Conservation (phyloP, 495 filamentous ascomycete genomes). For the Aspergillus mulundensis region DNA sequence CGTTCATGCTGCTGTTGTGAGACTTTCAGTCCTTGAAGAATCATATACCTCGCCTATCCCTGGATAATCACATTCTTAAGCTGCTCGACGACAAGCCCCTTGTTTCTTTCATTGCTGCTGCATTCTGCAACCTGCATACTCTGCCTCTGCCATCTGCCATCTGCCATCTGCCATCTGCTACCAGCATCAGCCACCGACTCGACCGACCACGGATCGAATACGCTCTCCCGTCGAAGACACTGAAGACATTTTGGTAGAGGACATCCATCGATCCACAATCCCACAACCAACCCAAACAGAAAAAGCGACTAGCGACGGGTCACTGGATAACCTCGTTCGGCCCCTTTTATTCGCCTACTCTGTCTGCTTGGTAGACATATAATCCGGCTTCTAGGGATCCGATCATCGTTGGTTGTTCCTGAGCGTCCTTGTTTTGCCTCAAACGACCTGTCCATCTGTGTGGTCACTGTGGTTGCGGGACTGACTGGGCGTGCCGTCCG, state of each 20-base stretch:
- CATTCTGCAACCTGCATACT: background rate
- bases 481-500: background rate
- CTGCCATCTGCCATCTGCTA: too few species aligned
- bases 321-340: slow-evolving; percentile 17
- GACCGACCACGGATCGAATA: too few species aligned
- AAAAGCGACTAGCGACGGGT: slow-evolving; percentile 12
- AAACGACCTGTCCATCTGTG: slow-evolving; percentile 15
- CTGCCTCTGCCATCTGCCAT: background rate
- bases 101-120: background rate
- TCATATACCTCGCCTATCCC: background rate
- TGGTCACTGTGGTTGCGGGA: too few species aligned
- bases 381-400: background rate
- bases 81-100: slow-evolving; percentile 2
- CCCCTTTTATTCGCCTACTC: slow-evolving; percentile 12
- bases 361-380: slow-evolving; percentile 19
- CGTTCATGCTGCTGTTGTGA: slow-evolving; percentile 1
- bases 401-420: background rate
- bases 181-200: background rate
- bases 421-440: slow-evolving; percentile 3
- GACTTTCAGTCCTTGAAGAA: background rate
- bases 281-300: slow-evolving; percentile 5
- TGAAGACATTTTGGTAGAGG: too few species aligned
- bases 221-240: too few species aligned
- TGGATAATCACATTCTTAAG: slow-evolving; percentile 6
- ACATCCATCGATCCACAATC: background rate